Evolutionary conservation across 139 green algal species (phyloP).

Genomic region (Chlorella sorokiniana): DNA sequence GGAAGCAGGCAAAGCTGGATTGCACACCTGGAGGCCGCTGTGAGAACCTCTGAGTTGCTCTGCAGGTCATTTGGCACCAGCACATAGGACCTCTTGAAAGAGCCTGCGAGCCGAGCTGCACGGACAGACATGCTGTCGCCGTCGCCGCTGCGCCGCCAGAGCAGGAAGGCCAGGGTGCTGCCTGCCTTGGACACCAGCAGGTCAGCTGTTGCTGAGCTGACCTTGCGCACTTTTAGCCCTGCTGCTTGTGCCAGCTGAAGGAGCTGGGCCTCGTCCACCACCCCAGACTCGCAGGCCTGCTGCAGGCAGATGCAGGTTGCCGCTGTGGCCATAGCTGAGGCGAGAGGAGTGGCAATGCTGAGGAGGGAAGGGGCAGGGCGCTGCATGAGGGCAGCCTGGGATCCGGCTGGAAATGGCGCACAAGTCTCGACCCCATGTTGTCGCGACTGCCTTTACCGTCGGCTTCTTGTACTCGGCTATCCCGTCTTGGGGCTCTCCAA

Average conservation of each 20-base stretch:
- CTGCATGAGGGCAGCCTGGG: too few relatives aligned
- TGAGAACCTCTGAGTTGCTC: not conserved
- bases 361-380: too few relatives aligned
- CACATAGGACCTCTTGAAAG: constrained; percentile 16
- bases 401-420: too few relatives aligned
- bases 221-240: constrained; percentile 5
- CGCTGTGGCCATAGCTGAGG: not conserved
- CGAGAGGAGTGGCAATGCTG: not conserved
- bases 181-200: constrained; percentile 7
- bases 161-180: constrained; percentile 17
- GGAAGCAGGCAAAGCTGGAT: not conserved
- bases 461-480: too few relatives aligned
- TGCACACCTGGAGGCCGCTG: constrained; percentile 1
- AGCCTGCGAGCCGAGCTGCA: not conserved
- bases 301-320: not conserved
- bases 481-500: too few relatives aligned
- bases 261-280: constrained; percentile 2
- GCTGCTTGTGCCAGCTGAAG: constrained; percentile 1
- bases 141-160: not conserved
- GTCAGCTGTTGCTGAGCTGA: not conserved
- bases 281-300: not conserved
- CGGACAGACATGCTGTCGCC: not conserved
- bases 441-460: too few relatives aligned
- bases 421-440: too few relatives aligned
- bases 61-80: constrained; percentile 12